Evolutionary conservation across 2,329 filamentous ascomycete species (phyloP), one percentile per base, ranked within the genome.

Genomic region (Sclerotinia sclerotiorum): DNA sequence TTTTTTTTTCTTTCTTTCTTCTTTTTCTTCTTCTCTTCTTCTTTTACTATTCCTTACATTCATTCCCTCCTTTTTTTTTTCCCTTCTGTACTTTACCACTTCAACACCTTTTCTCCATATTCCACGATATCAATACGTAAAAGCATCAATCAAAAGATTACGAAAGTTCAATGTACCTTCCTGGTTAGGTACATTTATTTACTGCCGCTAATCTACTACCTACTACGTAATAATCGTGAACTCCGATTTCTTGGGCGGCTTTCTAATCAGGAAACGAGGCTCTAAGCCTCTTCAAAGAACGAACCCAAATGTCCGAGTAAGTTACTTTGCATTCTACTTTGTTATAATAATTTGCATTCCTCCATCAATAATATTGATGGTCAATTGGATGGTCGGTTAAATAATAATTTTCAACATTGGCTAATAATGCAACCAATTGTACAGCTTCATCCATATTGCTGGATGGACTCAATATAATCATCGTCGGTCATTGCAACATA

Each of bases 381-480:
- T 21, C 29, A 24, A 11, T 32, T 49, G 15, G 5, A 62, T 49
- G 42, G 5, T 49, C 44, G 32, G 27, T 27, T 24, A 24, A 49
- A 46, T 44, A 13, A 60, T n/a, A n/a, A 35, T 21, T 35, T 4
- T 29, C 27, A 32, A 32, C 51, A 42, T 39, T 17, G 39, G 54
- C 58, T 68, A 55, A 68, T 63, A 63, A 64, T 68, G 35, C 39
- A 35, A 48, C 11, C 46, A 46, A 55, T 64, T n/a, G 5, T 60
- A 35, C 74, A 87, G 84, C 78, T 83, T 87, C 77, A 82, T 86
- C 69, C 82, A 83, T 71, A 81, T 85, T 70, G 80, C 83, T 72
- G 66, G 49, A 24, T 87, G 73, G 72, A 71, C 72, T 68, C 69
- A 84, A 82, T 80, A 83, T 72, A 82, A 83, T 77, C 82, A 81